Conservation (phyloP, 495 filamentous ascomycete species). For the Melanomma pulvis-pyrius region DNA sequence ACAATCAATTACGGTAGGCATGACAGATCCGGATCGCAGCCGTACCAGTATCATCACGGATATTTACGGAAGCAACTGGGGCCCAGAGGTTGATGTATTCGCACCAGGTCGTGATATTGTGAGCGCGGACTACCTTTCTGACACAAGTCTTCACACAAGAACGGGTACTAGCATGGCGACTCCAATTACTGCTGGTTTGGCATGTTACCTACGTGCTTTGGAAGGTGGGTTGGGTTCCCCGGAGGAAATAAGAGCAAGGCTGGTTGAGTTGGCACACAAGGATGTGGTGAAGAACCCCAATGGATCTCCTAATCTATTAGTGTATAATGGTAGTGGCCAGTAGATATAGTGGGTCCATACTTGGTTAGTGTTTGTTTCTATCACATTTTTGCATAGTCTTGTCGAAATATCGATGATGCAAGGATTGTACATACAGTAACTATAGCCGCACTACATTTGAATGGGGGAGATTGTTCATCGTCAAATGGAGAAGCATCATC, state of each 20-base stretch:
- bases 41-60: conserved; percentile 90
- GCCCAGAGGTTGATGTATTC: conserved; percentile 98
- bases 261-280: conserved; percentile 11
- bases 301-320: conserved; percentile 12
- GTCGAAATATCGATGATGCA: no score
- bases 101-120: conserved; percentile 92
- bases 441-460: no score
- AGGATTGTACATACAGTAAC: no score
- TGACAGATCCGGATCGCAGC: no score
- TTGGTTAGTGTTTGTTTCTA: no score
- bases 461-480: no score
- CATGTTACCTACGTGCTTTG: no score
- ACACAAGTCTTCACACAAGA: conserved; percentile 82
- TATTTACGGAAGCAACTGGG: conserved; percentile 99
- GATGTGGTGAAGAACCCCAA: conserved; percentile 12
- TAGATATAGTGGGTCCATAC: no score
- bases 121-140: conserved; percentile 99
- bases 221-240: conserved; percentile 49
- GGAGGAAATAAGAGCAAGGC: conserved; percentile 14
- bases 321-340: conserved; percentile 30
- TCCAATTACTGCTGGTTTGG: conserved; percentile 89
- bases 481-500: no score
- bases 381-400: no score
- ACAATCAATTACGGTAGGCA: no score
- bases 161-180: conserved; percentile 99